These are phyloP conservation scores for Zopfochytrium polystomum DNA, from an alignment of 371 early-diverging fungal species.

Conservation along the genomic window DNA sequence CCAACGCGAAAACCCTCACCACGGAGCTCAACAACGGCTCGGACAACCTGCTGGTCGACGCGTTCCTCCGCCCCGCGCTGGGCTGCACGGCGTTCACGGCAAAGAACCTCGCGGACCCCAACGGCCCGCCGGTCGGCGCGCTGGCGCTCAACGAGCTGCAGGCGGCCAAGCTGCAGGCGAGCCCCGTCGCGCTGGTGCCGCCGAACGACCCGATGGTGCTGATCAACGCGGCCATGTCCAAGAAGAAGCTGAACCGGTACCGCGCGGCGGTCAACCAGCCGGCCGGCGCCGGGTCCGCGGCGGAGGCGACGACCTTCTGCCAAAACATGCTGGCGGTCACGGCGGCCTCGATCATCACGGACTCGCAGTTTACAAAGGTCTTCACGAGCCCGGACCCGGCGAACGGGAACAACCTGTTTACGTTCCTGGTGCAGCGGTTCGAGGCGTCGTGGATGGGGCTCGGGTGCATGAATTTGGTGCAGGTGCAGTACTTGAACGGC, in stretches of 20 bases:
- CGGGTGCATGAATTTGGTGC: slow-evolving; percentile 6
- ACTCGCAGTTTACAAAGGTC: slow-evolving; percentile 18
- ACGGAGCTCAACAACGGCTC: slow-evolving; percentile 27
- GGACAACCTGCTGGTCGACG: slow-evolving; percentile 35
- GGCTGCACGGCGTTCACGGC: slow-evolving; percentile 34
- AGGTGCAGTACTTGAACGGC: not conserved
- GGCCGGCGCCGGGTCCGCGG: slow-evolving; percentile 20
- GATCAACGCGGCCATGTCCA: slow-evolving; percentile 10
- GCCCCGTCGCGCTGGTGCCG: slow-evolving; percentile 36
- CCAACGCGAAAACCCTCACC: not conserved
- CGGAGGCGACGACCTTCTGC: slow-evolving; percentile 27
- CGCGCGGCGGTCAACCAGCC: slow-evolving; percentile 15
- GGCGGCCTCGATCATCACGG: slow-evolving; percentile 25
- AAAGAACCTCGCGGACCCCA: slow-evolving; percentile 34
- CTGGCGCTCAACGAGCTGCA: slow-evolving; percentile 34
- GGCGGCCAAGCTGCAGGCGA: slow-evolving; percentile 24
- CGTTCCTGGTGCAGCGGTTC: slow-evolving; percentile 29
- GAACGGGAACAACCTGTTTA: slow-evolving; percentile 23
- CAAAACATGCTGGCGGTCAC: slow-evolving; percentile 21
- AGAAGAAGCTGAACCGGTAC: slow-evolving; percentile 6
- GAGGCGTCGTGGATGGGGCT: slow-evolving; percentile 15
- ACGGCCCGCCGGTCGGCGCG: slow-evolving; percentile 16
- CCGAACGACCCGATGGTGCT: slow-evolving; percentile 36
- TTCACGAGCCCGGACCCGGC: slow-evolving; percentile 18
- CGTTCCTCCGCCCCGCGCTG: slow-evolving; percentile 25